phyloP scores from a whole-genome alignment of 306 rosid species.

The Amphicarpaea edgeworthii region DNA sequence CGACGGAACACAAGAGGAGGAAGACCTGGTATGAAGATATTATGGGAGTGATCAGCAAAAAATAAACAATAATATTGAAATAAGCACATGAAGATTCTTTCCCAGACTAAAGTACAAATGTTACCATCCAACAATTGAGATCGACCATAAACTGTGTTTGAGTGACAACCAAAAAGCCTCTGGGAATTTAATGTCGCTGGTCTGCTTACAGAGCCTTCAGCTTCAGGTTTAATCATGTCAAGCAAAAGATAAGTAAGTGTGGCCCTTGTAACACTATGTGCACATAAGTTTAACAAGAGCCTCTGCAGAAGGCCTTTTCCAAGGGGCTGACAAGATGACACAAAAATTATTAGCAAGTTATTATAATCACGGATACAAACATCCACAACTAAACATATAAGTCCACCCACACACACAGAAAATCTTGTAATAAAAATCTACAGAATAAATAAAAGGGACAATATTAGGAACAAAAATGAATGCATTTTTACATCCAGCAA shows the following conservation, averaged over 20 bases:
- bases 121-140: conserved; percentile 95
- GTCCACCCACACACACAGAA: conserved; percentile 18
- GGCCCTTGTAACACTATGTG: conserved; percentile 86
- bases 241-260: conserved; percentile 76
- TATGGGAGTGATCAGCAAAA: conserved; percentile 41
- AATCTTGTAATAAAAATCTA: background rate
- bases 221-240: conserved; percentile 86
- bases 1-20: conserved; percentile 95
- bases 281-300: conserved; percentile 89
- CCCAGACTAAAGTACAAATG: conserved; percentile 25
- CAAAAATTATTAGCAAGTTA: conserved; percentile 40
- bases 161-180: conserved; percentile 95
- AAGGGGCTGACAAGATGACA: conserved; percentile 77
- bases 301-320: conserved; percentile 98
- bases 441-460: conserved; percentile 10
- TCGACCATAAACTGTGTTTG: conserved; percentile 93
- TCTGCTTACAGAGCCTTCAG: conserved; percentile 72
- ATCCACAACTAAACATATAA: conserved; percentile 16
- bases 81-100: conserved; percentile 22
- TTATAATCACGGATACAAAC: conserved; percentile 29
- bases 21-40: conserved; percentile 71
- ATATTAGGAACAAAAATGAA: conserved; percentile 18
- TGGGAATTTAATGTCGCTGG: conserved; percentile 68
- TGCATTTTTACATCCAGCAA: conserved; percentile 27
- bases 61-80: conserved; percentile 23